These are phyloP conservation scores for Nakaseomyces nivariensis DNA, from an alignment of 1,139 yeast species.

Conservation along the genomic window DNA sequence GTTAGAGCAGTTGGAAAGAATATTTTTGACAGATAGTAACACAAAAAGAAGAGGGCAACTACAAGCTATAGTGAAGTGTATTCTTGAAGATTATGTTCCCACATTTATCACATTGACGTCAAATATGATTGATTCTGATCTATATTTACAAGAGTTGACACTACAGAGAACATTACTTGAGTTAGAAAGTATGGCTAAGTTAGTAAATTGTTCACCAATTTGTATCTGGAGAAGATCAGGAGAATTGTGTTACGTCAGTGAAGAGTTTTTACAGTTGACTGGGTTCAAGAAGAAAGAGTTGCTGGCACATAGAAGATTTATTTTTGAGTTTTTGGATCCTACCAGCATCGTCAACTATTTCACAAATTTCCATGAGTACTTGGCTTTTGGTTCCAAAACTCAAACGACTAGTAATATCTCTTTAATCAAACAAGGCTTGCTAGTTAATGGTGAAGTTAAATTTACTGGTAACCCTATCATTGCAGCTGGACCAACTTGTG, in stretches of 20 bases:
- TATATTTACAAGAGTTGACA: slow-evolving; percentile 56
- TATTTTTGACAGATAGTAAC: slow-evolving; percentile 34
- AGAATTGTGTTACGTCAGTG: slow-evolving; percentile 61
- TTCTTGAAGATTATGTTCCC: slow-evolving; percentile 56
- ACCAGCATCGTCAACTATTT: slow-evolving; percentile 76
- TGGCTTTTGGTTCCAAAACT: slow-evolving; percentile 63
- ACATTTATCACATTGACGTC: slow-evolving; percentile 67
- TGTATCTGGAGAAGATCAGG: slow-evolving; percentile 74
- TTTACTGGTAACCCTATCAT: not conserved
- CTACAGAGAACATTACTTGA: slow-evolving; percentile 61
- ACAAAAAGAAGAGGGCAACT: slow-evolving; percentile 33
- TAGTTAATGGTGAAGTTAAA: not conserved
- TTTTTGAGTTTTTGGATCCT: slow-evolving; percentile 81
- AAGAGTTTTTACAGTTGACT: slow-evolving; percentile 56
- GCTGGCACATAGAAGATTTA: slow-evolving; percentile 40
- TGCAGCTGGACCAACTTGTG: slow-evolving; percentile 1
- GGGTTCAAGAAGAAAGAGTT: slow-evolving; percentile 34
- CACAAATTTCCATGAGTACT: slow-evolving; percentile 57
- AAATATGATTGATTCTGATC: slow-evolving; percentile 54
- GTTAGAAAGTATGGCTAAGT: slow-evolving; percentile 40
- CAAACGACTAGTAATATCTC: slow-evolving; percentile 7
- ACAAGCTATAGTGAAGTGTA: slow-evolving; percentile 49
- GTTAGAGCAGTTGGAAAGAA: slow-evolving; percentile 42
- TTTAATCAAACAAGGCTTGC: slow-evolving; percentile 4
- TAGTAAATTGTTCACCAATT: slow-evolving; percentile 55